Evolutionary conservation across 2,329 filamentous ascomycete species (phyloP).

Genomic region (Fusarium caatingaense): DNA sequence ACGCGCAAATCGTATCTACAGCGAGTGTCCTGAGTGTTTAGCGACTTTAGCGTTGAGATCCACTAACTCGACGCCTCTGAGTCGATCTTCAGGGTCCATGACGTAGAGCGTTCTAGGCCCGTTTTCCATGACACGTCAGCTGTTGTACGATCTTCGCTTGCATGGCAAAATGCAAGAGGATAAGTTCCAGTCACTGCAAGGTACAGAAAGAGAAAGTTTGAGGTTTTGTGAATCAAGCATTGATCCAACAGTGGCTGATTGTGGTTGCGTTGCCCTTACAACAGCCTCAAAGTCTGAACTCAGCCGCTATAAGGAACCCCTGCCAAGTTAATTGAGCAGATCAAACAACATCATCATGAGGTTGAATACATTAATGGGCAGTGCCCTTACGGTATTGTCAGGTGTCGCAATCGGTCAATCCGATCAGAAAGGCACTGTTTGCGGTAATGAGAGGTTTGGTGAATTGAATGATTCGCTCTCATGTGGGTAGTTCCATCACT

Average conservation of each 20-base stretch:
- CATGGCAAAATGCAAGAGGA: neutral
- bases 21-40: neutral
- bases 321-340: neutral
- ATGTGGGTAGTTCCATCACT: constrained; percentile 23
- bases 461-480: constrained; percentile 33
- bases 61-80: neutral
- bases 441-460: constrained; percentile 24
- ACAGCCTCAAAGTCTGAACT: constrained; percentile 9
- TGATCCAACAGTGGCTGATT: neutral
- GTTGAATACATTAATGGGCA: neutral
- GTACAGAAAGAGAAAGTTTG: neutral
- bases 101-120: constrained; percentile 4
- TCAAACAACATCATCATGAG: constrained; percentile 12
- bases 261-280: constrained; percentile 22
- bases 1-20: neutral
- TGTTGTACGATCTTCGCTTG: neutral
- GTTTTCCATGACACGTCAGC: constrained; percentile 26
- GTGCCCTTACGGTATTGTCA: neutral
- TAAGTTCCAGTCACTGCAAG: neutral
- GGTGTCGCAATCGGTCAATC: neutral
- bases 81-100: constrained; percentile 10
- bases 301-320: neutral
- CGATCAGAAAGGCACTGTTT: constrained; percentile 4
- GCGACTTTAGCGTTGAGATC: neutral
- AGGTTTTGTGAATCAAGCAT: neutral